phyloP scores from a whole-genome alignment of 176 grass and related monocot species.

The Cenchrus fungigraminus region DNA sequence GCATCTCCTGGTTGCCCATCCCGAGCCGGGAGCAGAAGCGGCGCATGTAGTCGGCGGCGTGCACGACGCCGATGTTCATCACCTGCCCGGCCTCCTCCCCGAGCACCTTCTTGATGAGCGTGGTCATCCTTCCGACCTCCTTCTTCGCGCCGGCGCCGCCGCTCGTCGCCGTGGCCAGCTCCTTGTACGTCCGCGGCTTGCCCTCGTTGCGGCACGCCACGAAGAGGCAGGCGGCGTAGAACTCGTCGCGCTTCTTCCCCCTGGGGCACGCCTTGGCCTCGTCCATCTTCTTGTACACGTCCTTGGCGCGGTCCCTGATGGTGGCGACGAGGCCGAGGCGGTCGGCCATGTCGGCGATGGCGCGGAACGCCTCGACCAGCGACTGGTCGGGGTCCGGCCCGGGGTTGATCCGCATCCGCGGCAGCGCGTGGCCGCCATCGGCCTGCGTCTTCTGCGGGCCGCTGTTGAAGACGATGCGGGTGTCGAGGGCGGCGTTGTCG shows the following conservation, averaged over 20 bases:
- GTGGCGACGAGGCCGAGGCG: constrained; percentile 50
- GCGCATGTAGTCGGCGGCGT: constrained; percentile 45
- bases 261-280: constrained; percentile 29
- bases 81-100: constrained; percentile 34
- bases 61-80: constrained; percentile 49
- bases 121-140: constrained; percentile 49
- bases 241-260: constrained; percentile 29
- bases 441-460: constrained; percentile 2
- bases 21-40: constrained; percentile 55
- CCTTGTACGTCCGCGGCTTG: constrained; percentile 58
- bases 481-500: constrained; percentile 28
- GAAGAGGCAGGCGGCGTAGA: constrained; percentile 64
- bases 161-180: constrained; percentile 45
- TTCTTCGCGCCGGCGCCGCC: constrained; percentile 31
- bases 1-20: constrained; percentile 50
- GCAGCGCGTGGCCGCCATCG: neutral
- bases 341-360: constrained; percentile 57
- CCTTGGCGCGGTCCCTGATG: constrained; percentile 49
- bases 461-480: constrained; percentile 32
- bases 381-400: neutral
- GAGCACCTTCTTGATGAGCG: constrained; percentile 46
- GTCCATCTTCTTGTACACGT: constrained; percentile 48
- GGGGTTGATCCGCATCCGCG: neutral
- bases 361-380: constrained; percentile 38
- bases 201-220: constrained; percentile 61